Conservation (phyloP, 805 yeast species). For the Starmera quercuum region DNA sequence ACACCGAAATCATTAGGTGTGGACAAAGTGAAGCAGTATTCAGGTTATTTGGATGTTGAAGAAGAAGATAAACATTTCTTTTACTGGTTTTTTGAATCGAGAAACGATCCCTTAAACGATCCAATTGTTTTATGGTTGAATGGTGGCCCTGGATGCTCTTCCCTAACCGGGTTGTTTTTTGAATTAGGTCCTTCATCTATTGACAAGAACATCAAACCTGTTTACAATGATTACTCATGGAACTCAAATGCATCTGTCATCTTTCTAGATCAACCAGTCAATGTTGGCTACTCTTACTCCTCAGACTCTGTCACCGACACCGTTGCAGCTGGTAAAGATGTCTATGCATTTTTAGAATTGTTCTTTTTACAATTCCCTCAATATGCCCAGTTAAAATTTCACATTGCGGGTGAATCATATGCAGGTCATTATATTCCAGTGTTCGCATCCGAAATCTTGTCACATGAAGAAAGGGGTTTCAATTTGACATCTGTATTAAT, state of each 20-base stretch:
- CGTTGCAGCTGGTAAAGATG: slow-evolving; percentile 78
- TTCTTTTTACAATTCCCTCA: slow-evolving; percentile 69
- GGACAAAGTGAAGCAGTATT: slow-evolving; percentile 72
- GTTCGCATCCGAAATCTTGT: slow-evolving; percentile 73
- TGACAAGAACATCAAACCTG: slow-evolving; percentile 51
- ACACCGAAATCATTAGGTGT: slow-evolving; percentile 65
- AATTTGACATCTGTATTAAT: slow-evolving; percentile 72
- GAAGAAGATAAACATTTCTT: slow-evolving; percentile 86
- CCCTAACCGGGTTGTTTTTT: slow-evolving; percentile 78
- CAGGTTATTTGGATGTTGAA: slow-evolving; percentile 79
- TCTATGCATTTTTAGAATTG: slow-evolving; percentile 68
- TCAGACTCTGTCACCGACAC: slow-evolving; percentile 59
- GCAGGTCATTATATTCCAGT: slow-evolving; percentile 94
- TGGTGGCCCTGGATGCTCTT: slow-evolving; percentile 95
- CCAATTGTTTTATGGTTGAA: slow-evolving; percentile 86
- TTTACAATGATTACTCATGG: slow-evolving; percentile 75
- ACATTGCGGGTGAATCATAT: slow-evolving; percentile 89
- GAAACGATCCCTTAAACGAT: slow-evolving; percentile 81
- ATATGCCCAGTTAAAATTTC: slow-evolving; percentile 54
- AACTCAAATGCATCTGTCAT: slow-evolving; percentile 78
- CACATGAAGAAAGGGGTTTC: slow-evolving; percentile 53
- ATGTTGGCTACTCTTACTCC: slow-evolving; percentile 73
- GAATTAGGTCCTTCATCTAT: slow-evolving; percentile 81
- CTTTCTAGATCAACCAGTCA: slow-evolving; percentile 84
- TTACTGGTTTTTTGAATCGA: slow-evolving; percentile 78